Evolutionary conservation across 768 basidiomycete species (phyloP), one percentile per base, ranked within the genome.

Genomic region (Gloeopeniophorella convolvens): DNA sequence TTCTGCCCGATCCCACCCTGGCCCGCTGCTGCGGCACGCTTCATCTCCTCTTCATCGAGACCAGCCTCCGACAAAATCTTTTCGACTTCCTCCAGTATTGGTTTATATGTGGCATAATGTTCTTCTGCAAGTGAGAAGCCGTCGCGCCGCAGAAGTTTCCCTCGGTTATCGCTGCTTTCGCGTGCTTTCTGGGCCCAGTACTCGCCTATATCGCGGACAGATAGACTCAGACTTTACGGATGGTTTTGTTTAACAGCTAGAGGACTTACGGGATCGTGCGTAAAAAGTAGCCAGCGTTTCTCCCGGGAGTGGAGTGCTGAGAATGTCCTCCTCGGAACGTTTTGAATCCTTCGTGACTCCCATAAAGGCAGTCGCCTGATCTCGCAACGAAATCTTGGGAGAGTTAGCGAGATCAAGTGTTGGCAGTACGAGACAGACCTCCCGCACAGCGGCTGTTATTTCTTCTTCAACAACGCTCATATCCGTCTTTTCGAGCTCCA

Each of bases 241-340:
- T n/a, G n/a, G n/a, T n/a, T n/a, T n/a, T n/a, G n/a, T n/a, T n/a
- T n/a, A n/a, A n/a, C n/a, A 18, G 33, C 7, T 31, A 31, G 42
- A 18, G 5, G 10, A 72, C 84, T 58, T 63, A 85, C 88, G 78
- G 15, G 85, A 82, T 7, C 90, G 79, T 5, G 84, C 80, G 59
- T 91, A 94, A 63, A 94, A 94, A 66, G 75, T 73, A 0, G 89
- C 83, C 7, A 93, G 67, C 0, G 85, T 86, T 65, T 95, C 92
- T 10, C 89, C 89, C 0, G 89, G 89, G 3, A 85, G 70, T 0
- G 92, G 92, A 0, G 89, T 92, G 58, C 83, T 85, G 23, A 85
- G 62, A 0, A 77, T 65, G 51, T 92, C 89, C 60, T 91, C 89
- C 0, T 76, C 70, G 1, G 84, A 78, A 4, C 81, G 73, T 1